Conservation (phyloP, 176 grass and related monocot species). For the Musa schizocarpa region DNA sequence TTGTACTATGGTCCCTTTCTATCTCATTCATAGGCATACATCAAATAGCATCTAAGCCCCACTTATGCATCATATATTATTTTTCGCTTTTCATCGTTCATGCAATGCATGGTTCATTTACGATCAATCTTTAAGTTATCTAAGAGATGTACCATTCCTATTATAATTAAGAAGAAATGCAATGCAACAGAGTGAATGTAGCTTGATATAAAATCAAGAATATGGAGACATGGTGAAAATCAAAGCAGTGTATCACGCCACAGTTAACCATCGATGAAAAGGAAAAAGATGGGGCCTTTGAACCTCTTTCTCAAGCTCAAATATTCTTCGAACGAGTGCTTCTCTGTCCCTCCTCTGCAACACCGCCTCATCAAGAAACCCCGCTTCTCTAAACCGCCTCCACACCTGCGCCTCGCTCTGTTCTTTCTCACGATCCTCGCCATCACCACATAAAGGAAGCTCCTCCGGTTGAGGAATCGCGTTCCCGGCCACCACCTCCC, state of each 20-base stretch:
- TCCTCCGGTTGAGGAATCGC: background rate
- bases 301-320: conserved; percentile 73
- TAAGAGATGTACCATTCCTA: background rate
- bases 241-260: no score
- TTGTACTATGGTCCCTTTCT: background rate
- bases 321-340: conserved; percentile 40
- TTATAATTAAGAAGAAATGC: background rate
- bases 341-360: conserved; percentile 54
- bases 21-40: background rate
- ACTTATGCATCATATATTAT: background rate
- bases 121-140: background rate
- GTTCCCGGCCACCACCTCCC: background rate
- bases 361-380: conserved; percentile 37
- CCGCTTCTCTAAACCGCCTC: conserved; percentile 25
- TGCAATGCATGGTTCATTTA: background rate
- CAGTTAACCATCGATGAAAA: background rate
- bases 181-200: background rate
- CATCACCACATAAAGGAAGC: background rate
- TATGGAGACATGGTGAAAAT: no score
- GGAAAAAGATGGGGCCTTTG: background rate
- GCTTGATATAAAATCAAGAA: background rate
- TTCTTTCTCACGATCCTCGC: background rate
- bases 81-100: background rate
- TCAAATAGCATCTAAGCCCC: background rate
- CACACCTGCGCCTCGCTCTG: conserved; percentile 20